Evolutionary conservation across 805 yeast genomes (phyloP).

Genomic region (Helenozyma rhizophorensis): DNA sequence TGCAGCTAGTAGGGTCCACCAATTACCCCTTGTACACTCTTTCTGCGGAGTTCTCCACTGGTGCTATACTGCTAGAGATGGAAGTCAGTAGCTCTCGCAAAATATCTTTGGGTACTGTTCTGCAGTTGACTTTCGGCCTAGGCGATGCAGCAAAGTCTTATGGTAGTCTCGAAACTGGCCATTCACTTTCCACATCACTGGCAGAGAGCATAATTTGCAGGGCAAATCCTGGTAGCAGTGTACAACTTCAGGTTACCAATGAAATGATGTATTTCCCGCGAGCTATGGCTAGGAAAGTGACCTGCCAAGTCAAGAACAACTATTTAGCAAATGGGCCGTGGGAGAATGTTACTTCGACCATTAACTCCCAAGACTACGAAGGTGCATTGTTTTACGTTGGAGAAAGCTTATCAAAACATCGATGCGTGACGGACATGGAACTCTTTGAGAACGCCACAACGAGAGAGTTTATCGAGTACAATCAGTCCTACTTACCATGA

Average conservation of each 20-base stretch:
- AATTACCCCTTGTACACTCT: constrained; percentile 10
- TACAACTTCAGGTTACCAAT: constrained; percentile 15
- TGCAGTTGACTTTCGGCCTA: too few species aligned
- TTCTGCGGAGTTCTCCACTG: constrained; percentile 10
- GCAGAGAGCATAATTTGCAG: constrained; percentile 12
- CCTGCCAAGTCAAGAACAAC: constrained; percentile 1
- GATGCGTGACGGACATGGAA: constrained; percentile 13
- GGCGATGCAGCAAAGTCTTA: too few species aligned
- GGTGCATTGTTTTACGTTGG: constrained; percentile 13
- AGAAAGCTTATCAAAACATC: too few species aligned
- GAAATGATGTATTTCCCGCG: constrained; percentile 12
- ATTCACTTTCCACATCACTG: background rate
- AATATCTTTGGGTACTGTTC: constrained; percentile 2
- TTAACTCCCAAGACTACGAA: constrained; percentile 8
- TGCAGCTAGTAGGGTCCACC: constrained; percentile 6
- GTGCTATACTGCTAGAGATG: constrained; percentile 6
- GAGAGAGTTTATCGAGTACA: constrained; percentile 11
- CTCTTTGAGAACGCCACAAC: constrained; percentile 7
- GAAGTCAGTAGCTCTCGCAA: constrained; percentile 5
- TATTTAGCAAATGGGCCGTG: constrained; percentile 5
- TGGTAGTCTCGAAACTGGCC: too few species aligned
- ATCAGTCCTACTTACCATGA: too few species aligned
- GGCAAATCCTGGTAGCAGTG: constrained; percentile 13
- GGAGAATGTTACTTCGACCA: constrained; percentile 6
- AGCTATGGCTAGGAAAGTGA: constrained; percentile 9